phyloP scores from a whole-genome alignment of 257 asterid genomes.

The Nicotiana undulata region DNA sequence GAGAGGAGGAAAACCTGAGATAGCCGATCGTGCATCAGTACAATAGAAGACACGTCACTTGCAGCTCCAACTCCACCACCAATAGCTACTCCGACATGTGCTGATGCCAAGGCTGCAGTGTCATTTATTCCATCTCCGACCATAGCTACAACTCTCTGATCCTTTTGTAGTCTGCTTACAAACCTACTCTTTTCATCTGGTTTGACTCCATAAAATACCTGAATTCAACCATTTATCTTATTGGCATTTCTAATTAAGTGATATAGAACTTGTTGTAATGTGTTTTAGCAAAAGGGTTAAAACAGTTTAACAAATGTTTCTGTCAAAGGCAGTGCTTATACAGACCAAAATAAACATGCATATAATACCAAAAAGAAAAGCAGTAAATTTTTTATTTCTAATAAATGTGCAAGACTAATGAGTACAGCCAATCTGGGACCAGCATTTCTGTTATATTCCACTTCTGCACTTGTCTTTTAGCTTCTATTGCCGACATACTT shows the following conservation, averaged over 20 bases:
- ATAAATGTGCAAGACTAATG: background rate
- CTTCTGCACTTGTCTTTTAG: background rate
- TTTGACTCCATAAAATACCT: conserved; percentile 83
- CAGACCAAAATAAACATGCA: background rate
- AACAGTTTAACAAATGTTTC: background rate
- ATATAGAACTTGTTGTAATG: background rate
- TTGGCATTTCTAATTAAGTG: background rate
- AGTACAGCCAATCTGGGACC: background rate
- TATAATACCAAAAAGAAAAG: background rate
- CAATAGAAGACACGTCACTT: conserved; percentile 91
- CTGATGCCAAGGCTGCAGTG: conserved; percentile 94
- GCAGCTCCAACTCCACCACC: conserved; percentile 99
- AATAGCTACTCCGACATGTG: conserved; percentile 93
- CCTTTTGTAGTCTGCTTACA: conserved; percentile 58
- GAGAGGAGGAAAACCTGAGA: conserved; percentile 55
- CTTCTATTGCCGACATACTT: background rate
- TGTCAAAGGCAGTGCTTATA: background rate
- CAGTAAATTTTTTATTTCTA: background rate
- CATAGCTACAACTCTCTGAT: conserved; percentile 82
- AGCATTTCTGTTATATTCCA: background rate
- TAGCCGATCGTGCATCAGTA: conserved; percentile 86
- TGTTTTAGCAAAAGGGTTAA: background rate
- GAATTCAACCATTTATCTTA: conserved; percentile 24
- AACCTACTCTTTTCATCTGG: conserved; percentile 82
- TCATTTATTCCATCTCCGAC: conserved; percentile 99